Base-by-base conservation (phyloP, 129 eudicot genomes). In the Centrapalus pauciflorus region DNA sequence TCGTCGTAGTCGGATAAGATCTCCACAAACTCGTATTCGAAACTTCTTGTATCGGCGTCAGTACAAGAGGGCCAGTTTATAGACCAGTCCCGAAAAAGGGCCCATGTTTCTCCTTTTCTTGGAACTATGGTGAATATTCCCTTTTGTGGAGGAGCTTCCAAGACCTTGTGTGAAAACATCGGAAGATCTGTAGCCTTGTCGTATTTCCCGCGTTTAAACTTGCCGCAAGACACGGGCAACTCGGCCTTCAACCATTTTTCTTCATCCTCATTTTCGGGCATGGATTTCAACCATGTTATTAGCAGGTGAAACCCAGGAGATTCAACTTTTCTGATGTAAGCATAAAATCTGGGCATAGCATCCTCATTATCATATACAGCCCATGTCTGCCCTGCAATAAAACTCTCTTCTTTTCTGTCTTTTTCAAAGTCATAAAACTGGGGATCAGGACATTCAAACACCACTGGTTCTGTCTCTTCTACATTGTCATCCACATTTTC, bases 261-360 rank as follows among this genome's bases (percentile, higher is more conserved):
- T 70, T 85, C 85, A 27, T 78, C 80, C 27, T 33, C 69, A 21
- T 72, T 58, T 35, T 62, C 78, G 0, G 93, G 87, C 13, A 59
- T 72, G 4, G 96, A 80, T 60, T 88, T 85, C 20, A 88, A 67
- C 96, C 96, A 82, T 7, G 74, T 72, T 33, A 88, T 75, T 51
- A 32, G 69, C 52, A 85, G 61, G 56, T 51, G 78, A 37, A 85
- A 83, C 8, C 28, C 71, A 1, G 79, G 77, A 12, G 69, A 33
- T 23, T 30, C 13, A 1, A 87, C 81, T 45, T 68, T 81, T 11
- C 48, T 76, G 17, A 89, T 69, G 50, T 34, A 35, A 61, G 95
- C 90, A 75, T 89, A 89, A 76, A 83, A 89, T 65, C 96, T 79
- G 4, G 96, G 96, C 95, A 89, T 79, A 28, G 84, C 87, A 57